These are phyloP conservation scores for Aspergillus arachidicola DNA, from an alignment of 2,329 filamentous ascomycete species.

Conservation along the genomic window DNA sequence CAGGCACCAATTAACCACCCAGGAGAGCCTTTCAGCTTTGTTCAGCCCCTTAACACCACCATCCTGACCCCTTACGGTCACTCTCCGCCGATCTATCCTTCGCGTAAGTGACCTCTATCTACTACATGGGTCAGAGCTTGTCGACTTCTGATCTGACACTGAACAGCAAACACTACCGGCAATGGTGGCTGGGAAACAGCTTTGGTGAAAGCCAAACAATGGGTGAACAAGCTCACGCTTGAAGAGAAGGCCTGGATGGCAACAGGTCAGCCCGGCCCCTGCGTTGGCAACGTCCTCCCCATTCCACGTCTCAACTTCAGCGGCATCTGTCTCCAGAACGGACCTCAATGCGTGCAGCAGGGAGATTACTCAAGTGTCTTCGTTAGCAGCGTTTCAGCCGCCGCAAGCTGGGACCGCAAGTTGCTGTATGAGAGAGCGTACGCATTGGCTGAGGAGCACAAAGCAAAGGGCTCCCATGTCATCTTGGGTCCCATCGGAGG, in stretches of 20 bases:
- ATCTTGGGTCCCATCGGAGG: conserved; percentile 48
- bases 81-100: neutral
- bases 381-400: conserved; percentile 71
- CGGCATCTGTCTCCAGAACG: conserved; percentile 34
- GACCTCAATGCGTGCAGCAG: conserved; percentile 60
- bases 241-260: neutral
- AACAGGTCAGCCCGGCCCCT: neutral
- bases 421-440: conserved; percentile 56
- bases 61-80: neutral
- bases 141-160: neutral
- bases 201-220: neutral
- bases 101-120: neutral
- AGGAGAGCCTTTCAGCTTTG: neutral
- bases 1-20: neutral
- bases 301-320: conserved; percentile 30
- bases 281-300: neutral
- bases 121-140: neutral
- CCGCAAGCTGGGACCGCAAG: conserved; percentile 62
- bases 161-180: neutral
- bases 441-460: conserved; percentile 57
- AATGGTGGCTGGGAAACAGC: neutral
- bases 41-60: neutral
- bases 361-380: conserved; percentile 73
- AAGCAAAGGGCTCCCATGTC: conserved; percentile 42
- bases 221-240: neutral